These are phyloP conservation scores for Orbilia ellipsospora DNA, from an alignment of 2,329 filamentous ascomycete species.

Conservation along the genomic window DNA sequence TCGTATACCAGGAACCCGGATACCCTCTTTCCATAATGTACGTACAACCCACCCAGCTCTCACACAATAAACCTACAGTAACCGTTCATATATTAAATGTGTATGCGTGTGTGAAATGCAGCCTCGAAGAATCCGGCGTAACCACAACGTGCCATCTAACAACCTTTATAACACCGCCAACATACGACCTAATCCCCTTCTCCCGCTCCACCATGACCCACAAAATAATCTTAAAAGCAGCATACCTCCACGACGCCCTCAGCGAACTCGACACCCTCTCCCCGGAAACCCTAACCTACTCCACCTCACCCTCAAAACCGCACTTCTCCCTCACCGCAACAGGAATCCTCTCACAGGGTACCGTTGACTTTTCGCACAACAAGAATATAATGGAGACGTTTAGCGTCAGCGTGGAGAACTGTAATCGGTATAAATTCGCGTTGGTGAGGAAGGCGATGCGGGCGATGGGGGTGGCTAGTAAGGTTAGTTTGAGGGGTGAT, in stretches of 20 bases:
- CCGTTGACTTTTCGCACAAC: conserved; percentile 74
- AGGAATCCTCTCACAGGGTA: conserved; percentile 71
- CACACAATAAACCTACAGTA: neutral
- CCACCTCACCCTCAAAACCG: conserved; percentile 72
- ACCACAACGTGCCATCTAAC: conserved; percentile 89
- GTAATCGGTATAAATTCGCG: conserved; percentile 85
- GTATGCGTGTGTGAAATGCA: conserved; percentile 11
- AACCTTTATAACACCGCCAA: conserved; percentile 80
- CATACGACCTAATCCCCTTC: conserved; percentile 84
- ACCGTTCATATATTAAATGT: neutral
- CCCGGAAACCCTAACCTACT: conserved; percentile 78
- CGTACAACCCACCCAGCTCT: neutral
- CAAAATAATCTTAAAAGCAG: conserved; percentile 85
- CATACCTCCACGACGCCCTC: conserved; percentile 67
- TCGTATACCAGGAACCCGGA: conserved; percentile 80
- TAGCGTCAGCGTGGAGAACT: conserved; percentile 68
- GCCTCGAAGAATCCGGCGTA: conserved; percentile 82
- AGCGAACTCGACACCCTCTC: conserved; percentile 71
- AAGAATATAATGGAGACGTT: conserved; percentile 80
- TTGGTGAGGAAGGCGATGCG: conserved; percentile 85
- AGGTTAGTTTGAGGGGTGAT: conserved; percentile 90
- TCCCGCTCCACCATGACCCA: conserved; percentile 81
- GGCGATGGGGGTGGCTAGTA: conserved; percentile 92
- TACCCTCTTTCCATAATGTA: conserved; percentile 80
- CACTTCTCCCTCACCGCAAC: conserved; percentile 79